Percentiles rank a stretch among this genome's conserved stretches.
Evolutionary conservation across 352 stramenopile genomes (phyloP).

Genomic region (Plasmopara muralis): DNA sequence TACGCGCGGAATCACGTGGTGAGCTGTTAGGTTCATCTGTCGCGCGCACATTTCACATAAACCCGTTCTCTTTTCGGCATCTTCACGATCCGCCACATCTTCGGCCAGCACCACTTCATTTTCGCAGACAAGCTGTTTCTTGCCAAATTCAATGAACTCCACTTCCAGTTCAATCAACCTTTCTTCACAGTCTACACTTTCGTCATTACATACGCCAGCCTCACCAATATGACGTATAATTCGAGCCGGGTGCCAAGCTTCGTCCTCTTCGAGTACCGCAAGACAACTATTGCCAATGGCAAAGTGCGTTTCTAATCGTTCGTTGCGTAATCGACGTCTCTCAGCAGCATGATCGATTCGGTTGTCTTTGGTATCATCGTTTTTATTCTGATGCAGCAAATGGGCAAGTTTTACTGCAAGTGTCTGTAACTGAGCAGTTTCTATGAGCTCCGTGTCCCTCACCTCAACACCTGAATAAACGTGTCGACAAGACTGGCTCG

Average conservation of each 20-base stretch:
- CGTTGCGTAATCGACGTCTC: conserved; percentile 8
- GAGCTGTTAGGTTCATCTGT: conserved; percentile 85
- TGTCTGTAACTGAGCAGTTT: conserved; percentile 9
- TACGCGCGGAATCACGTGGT: conserved; percentile 91
- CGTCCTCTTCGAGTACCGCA: conserved; percentile 60
- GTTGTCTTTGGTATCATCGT: conserved; percentile 13
- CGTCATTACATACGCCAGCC: conserved; percentile 6
- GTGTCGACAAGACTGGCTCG: conserved; percentile 14
- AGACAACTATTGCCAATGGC: conserved; percentile 54
- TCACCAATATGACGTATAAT: conserved; percentile 39
- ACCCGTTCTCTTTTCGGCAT: conserved; percentile 43
- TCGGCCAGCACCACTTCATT: conserved; percentile 66
- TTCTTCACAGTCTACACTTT: conserved; percentile 6
- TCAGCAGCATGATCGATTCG: conserved; percentile 20
- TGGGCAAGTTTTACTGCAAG: conserved; percentile 21
- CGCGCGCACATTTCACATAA: conserved; percentile 89
- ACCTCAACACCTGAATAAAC: conserved; percentile 46
- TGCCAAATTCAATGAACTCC: conserved; percentile 76
- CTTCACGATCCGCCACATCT: conserved; percentile 52
- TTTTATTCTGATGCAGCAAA: conserved; percentile 15
- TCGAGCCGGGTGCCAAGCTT: conserved; percentile 61
- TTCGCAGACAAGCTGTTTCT: conserved; percentile 49
- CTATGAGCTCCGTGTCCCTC: conserved; percentile 35
- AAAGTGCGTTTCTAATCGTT: conserved; percentile 39
- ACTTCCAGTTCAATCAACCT: conserved; percentile 39